Evolutionary conservation across 768 basidiomycete genomes (phyloP).

Genomic region (Coprinopsis marcescibilis): DNA sequence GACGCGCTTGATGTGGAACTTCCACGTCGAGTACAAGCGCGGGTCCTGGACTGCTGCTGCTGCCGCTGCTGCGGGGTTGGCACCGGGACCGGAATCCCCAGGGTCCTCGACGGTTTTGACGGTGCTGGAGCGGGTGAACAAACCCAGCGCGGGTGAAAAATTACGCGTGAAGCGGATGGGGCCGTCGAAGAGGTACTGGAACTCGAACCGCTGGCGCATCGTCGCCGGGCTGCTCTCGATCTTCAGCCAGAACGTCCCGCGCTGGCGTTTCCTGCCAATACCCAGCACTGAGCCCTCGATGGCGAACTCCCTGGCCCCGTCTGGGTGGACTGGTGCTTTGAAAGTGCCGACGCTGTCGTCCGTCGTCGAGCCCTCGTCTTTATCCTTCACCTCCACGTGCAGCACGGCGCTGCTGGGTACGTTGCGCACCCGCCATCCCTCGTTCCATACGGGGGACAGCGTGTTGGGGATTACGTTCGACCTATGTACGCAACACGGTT

Average conservation of each 20-base stretch:
- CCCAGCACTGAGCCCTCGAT: constrained; percentile 47
- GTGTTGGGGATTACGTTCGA: constrained; percentile 59
- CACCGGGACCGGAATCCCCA: neutral
- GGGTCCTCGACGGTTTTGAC: neutral
- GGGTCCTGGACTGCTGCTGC: constrained; percentile 37
- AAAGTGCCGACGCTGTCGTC: constrained; percentile 67
- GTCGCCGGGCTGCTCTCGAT: constrained; percentile 45
- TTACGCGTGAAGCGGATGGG: constrained; percentile 69
- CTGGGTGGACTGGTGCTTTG: constrained; percentile 44
- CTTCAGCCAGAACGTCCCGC: constrained; percentile 74
- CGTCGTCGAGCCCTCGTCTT: constrained; percentile 49
- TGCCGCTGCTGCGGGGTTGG: neutral
- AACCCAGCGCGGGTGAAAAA: constrained; percentile 64
- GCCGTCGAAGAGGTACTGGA: constrained; percentile 66
- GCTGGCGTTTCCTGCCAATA: constrained; percentile 32
- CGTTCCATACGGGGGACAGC: constrained; percentile 68
- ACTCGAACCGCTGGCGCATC: constrained; percentile 25
- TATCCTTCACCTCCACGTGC: constrained; percentile 59
- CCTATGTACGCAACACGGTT: constrained; percentile 31
- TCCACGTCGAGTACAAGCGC: constrained; percentile 77
- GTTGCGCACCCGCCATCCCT: constrained; percentile 66
- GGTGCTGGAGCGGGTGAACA: constrained; percentile 38
- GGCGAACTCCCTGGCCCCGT: constrained; percentile 60
- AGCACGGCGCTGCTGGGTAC: constrained; percentile 61
- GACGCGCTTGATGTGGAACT: constrained; percentile 59